Evolutionary conservation across 2,329 filamentous ascomycete species (phyloP).

Genomic region (Botryotinia globosa): DNA sequence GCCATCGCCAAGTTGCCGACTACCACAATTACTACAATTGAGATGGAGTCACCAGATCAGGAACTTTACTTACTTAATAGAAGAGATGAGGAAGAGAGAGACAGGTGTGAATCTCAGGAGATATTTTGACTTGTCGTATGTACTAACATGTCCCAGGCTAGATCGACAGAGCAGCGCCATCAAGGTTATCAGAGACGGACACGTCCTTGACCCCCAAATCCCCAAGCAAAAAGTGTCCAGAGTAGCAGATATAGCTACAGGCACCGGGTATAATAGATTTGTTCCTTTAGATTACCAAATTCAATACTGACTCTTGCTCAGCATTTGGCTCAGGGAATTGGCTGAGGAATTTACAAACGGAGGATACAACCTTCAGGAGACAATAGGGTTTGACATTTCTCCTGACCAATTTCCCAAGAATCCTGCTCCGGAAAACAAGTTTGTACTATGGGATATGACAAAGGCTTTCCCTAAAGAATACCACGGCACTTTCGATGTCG

Average conservation of each 20-base stretch:
- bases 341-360: not conserved
- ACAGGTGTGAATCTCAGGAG: not conserved
- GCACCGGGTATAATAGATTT: not conserved
- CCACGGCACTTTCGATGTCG: not conserved
- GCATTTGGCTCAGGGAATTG: not conserved
- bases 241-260: slow-evolving; percentile 1
- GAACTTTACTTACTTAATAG: slow-evolving; percentile 3
- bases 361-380: not conserved
- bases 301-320: not conserved
- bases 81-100: not conserved
- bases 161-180: not conserved
- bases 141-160: not conserved
- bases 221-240: not conserved
- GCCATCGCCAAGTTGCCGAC: not conserved
- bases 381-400: not conserved
- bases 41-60: not conserved
- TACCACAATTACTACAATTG: not conserved
- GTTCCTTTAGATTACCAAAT: not conserved
- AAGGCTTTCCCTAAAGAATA: not conserved
- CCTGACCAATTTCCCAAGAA: not conserved
- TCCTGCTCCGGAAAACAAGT: not conserved
- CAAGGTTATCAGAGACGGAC: not conserved
- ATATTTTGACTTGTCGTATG: not conserved
- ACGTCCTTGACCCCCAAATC: not conserved
- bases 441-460: not conserved